Evolutionary conservation across 1,139 yeast species (phyloP).

Genomic region (Lodderomyces beijingensis): DNA sequence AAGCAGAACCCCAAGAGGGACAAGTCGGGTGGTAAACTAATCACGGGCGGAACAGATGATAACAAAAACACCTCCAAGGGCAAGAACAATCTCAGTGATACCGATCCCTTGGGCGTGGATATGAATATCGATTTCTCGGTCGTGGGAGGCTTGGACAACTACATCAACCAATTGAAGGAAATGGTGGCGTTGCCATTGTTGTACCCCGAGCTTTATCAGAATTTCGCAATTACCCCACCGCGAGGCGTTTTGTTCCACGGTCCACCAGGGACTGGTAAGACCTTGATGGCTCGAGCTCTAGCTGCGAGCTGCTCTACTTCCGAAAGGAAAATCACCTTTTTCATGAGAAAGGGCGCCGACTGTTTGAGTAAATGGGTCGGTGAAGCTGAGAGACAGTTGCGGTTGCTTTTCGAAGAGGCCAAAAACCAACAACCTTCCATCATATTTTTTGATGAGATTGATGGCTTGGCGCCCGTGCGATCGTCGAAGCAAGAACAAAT

Average conservation of each 20-base stretch:
- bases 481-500: conserved; percentile 97
- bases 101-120: conserved; percentile 93
- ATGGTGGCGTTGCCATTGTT: conserved; percentile 93
- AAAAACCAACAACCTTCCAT: conserved; percentile 93
- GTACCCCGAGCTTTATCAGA: conserved; percentile 90
- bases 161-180: conserved; percentile 88
- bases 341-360: conserved; percentile 98
- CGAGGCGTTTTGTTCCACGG: conserved; percentile 98
- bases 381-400: conserved; percentile 92
- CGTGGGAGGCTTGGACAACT: conserved; percentile 90
- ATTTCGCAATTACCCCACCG: conserved; percentile 92
- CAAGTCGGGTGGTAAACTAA: conserved; percentile 19
- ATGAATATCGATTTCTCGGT: conserved; percentile 86
- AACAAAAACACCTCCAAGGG: conserved; percentile 38
- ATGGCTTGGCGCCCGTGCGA: conserved; percentile 96
- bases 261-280: conserved; percentile 99
- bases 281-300: conserved; percentile 94
- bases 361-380: conserved; percentile 98
- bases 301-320: conserved; percentile 93
- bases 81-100: conserved; percentile 78
- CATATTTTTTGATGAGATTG: conserved; percentile 95
- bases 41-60: conserved; percentile 34
- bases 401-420: conserved; percentile 92
- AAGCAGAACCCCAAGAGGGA: conserved; percentile 16
- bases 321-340: conserved; percentile 81